Conservation (phyloP, 2,329 filamentous ascomycete species). For the Aureobasidium musti region DNA sequence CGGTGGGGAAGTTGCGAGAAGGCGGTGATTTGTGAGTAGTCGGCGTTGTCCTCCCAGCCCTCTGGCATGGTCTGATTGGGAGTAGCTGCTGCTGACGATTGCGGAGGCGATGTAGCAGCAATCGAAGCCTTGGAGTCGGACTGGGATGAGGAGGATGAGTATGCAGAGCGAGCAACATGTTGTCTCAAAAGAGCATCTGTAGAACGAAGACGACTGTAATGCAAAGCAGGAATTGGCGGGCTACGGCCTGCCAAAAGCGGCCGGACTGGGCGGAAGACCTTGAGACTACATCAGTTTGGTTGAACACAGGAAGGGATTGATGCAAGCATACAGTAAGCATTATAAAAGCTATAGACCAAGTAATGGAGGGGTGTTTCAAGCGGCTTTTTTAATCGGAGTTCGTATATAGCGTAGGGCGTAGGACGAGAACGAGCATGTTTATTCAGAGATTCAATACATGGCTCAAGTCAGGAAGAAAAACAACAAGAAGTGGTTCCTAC, state of each 20-base stretch:
- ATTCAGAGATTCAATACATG: slow-evolving; percentile 6
- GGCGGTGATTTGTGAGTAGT: slow-evolving; percentile 65
- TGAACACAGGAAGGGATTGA: no score
- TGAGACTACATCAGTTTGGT: neutral
- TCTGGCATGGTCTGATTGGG: slow-evolving; percentile 45
- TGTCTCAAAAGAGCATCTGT: neutral
- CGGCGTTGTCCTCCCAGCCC: slow-evolving; percentile 75
- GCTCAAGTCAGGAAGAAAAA: neutral
- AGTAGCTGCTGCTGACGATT: slow-evolving; percentile 17
- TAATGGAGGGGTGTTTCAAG: neutral
- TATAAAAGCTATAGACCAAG: neutral
- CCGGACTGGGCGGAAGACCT: slow-evolving; percentile 11
- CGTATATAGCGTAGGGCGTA: neutral
- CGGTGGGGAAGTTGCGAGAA: slow-evolving; percentile 76
- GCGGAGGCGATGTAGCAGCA: slow-evolving; percentile 5
- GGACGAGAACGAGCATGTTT: neutral
- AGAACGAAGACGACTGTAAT: neutral
- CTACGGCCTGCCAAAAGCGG: neutral
- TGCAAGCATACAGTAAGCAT: slow-evolving; percentile 19
- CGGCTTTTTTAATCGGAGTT: slow-evolving; percentile 4
- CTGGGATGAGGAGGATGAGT: neutral
- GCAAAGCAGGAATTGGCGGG: neutral
- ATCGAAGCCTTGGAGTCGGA: slow-evolving; percentile 27
- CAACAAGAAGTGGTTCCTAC: neutral
- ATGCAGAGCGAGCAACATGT: slow-evolving; percentile 14